A percentile compares a stretch with the other conserved stretches of the same genome.
Evolutionary conservation across 2,329 filamentous ascomycete genomes (phyloP).

Genomic region (Penicillium oxalicum): DNA sequence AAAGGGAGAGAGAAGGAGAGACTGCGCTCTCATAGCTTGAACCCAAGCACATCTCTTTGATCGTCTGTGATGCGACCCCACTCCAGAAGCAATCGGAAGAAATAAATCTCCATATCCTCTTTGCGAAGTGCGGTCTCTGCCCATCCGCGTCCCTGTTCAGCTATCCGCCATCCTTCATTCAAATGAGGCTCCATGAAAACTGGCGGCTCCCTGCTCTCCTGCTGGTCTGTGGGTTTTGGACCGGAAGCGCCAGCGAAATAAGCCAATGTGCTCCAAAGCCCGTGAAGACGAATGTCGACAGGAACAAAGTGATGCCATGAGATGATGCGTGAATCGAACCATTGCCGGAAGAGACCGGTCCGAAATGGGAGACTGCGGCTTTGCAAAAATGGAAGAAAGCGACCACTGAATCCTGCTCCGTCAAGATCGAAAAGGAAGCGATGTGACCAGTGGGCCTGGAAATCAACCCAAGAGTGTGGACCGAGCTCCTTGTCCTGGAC

Average conservation of each 20-base stretch:
- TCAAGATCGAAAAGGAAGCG: slow-evolving; percentile 69
- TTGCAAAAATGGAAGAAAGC: slow-evolving; percentile 59
- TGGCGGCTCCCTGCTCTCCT: slow-evolving; percentile 39
- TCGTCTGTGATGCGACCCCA: slow-evolving; percentile 68
- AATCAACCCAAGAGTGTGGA: slow-evolving; percentile 41
- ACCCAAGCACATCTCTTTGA: slow-evolving; percentile 45
- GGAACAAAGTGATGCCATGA: slow-evolving; percentile 80
- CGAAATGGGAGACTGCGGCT: slow-evolving; percentile 65
- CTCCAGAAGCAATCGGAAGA: slow-evolving; percentile 71
- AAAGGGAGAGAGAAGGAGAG: too few relatives aligned
- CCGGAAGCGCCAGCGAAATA: slow-evolving; percentile 60
- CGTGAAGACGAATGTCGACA: slow-evolving; percentile 66
- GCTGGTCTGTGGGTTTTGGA: slow-evolving; percentile 8
- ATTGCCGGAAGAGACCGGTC: slow-evolving; percentile 66
- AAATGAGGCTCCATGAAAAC: slow-evolving; percentile 46
- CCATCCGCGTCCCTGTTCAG: slow-evolving; percentile 61
- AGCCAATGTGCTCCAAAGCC: slow-evolving; percentile 64
- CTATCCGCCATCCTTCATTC: slow-evolving; percentile 59
- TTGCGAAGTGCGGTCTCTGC: slow-evolving; percentile 56
- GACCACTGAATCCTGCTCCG: slow-evolving; percentile 59
- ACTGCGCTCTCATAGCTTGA: slow-evolving; percentile 16
- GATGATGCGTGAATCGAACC: slow-evolving; percentile 68
- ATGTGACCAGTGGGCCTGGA: slow-evolving; percentile 57
- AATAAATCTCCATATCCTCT: slow-evolving; percentile 74
- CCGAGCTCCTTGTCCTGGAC: slow-evolving; percentile 51